Conservation (phyloP, 768 basidiomycete genomes). For the Amylocystis lapponica region DNA sequence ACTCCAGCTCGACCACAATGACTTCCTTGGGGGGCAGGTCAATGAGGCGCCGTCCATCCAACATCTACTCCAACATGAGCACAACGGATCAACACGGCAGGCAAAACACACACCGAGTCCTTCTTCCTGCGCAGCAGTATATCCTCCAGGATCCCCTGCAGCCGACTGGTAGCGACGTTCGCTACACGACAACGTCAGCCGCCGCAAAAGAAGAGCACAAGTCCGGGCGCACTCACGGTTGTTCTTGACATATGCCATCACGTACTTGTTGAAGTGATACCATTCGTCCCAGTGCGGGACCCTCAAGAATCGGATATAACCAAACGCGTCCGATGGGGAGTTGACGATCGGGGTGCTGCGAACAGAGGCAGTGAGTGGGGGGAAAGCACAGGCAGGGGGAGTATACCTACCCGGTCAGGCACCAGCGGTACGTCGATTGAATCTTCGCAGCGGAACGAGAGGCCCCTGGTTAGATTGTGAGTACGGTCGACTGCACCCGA, state of each 20-base stretch:
- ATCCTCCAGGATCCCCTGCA: constrained; percentile 50
- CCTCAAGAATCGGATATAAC: constrained; percentile 26
- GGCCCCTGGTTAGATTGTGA: constrained; percentile 51
- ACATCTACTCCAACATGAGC: too few relatives aligned
- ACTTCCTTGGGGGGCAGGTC: constrained; percentile 55
- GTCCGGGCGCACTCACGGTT: too few relatives aligned
- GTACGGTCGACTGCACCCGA: neutral
- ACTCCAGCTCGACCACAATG: constrained; percentile 45
- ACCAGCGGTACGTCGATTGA: constrained; percentile 66
- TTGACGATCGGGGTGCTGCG: constrained; percentile 75
- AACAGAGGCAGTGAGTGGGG: too few relatives aligned
- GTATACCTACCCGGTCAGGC: too few relatives aligned
- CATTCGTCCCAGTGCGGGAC: constrained; percentile 70
- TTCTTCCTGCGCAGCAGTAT: constrained; percentile 54
- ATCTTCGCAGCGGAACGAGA: constrained; percentile 57
- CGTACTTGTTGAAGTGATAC: constrained; percentile 52
- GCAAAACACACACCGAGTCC: constrained; percentile 27
- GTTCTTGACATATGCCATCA: too few relatives aligned
- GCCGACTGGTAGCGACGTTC: constrained; percentile 52
- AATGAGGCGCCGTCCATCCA: constrained; percentile 64
- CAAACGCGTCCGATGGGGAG: constrained; percentile 41
- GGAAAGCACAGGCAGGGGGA: too few relatives aligned
- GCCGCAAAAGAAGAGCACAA: too few relatives aligned
- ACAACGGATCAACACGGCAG: too few relatives aligned
- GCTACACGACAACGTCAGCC: too few relatives aligned